Evolutionary conservation across 768 basidiomycete species (phyloP).

Genomic region (Rhodotorula diobovata): DNA sequence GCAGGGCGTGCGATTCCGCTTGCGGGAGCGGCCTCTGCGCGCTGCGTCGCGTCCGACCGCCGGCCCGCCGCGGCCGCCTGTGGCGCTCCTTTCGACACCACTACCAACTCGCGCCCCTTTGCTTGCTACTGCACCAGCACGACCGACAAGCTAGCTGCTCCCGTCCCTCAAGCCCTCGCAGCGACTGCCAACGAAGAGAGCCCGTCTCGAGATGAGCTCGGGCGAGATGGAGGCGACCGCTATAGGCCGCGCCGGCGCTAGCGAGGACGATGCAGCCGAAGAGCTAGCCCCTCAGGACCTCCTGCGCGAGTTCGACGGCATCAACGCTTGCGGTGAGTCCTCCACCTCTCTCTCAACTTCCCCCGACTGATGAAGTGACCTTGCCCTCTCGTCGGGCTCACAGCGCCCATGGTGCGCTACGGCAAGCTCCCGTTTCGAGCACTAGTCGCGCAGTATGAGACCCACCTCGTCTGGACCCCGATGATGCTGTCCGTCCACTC

Average conservation of each 20-base stretch:
- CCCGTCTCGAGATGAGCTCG: not conserved
- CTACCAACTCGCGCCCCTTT: too few relatives aligned
- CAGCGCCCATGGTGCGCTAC: slow-evolving; percentile 37
- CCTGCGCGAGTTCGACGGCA: slow-evolving; percentile 11
- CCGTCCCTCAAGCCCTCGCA: too few relatives aligned
- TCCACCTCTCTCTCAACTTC: too few relatives aligned
- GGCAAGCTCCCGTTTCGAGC: slow-evolving; percentile 50
- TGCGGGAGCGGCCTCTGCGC: too few relatives aligned
- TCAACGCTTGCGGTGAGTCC: slow-evolving; percentile 28
- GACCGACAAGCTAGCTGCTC: too few relatives aligned
- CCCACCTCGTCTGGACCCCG: slow-evolving; percentile 53
- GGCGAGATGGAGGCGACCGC: not conserved
- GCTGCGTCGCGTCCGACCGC: too few relatives aligned
- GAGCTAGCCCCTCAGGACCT: slow-evolving; percentile 18
- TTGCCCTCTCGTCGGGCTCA: too few relatives aligned
- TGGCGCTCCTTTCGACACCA: too few relatives aligned
- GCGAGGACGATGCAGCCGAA: not conserved
- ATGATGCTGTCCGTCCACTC: slow-evolving; percentile 48
- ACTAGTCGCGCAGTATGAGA: slow-evolving; percentile 51
- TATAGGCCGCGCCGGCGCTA: not conserved
- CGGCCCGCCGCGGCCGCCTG: too few relatives aligned
- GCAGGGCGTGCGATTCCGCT: too few relatives aligned
- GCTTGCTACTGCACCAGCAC: too few relatives aligned
- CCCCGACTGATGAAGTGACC: not conserved
- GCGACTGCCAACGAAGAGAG: too few relatives aligned